Evolutionary conservation across 306 rosid species (phyloP), one percentile per base, ranked within the genome.

Genomic region (Pyrus pyrifolia): DNA sequence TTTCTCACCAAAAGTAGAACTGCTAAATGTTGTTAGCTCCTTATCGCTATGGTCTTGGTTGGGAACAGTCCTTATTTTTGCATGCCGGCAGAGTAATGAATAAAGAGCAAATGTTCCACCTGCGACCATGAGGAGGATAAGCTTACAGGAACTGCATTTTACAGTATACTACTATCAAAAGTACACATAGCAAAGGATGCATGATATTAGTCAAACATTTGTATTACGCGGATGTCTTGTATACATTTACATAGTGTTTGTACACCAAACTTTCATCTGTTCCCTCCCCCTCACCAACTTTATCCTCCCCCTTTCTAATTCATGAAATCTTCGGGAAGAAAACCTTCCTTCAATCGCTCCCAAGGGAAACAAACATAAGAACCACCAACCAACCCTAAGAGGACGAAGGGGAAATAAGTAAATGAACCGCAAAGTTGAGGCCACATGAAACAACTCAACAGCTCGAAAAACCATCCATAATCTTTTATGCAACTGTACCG

Each of bases 71-170:
- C 84, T 94, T 71, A 94, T 83, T 71, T 94, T 91, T 60, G 98
- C 98, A 84, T 94, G 96, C 69, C 98, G 89, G 82, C 98, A 94
- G 33, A 94, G 92, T 92, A 94, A 86, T 58, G 98, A 92, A 85
- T 94, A 94, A 80, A 94, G 96, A 8, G 98, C 98, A 72, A 94
- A 89, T 72, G 97, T 94, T 82, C 98, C 98, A 72, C 97, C 98
- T 92, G 86, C 67, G 60, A 6, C 51, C 29, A 73, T 25, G 8
- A 59, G 14, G 38, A 33, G 52, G 18, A 23, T 35, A 22, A 58
- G 68, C 6, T 40, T 59, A 83, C 76, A 84, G 18, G 19, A 60
- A 23, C 31, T 25, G 6, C 11, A 67, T 59, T 12, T 9, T 35
- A 33, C 11, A 17, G 69, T 19, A 17, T 9, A 31, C 23, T 64